These are phyloP conservation scores for Saccharomycopsis selenospora DNA, from an alignment of 805 yeast genomes.

Conservation along the genomic window DNA sequence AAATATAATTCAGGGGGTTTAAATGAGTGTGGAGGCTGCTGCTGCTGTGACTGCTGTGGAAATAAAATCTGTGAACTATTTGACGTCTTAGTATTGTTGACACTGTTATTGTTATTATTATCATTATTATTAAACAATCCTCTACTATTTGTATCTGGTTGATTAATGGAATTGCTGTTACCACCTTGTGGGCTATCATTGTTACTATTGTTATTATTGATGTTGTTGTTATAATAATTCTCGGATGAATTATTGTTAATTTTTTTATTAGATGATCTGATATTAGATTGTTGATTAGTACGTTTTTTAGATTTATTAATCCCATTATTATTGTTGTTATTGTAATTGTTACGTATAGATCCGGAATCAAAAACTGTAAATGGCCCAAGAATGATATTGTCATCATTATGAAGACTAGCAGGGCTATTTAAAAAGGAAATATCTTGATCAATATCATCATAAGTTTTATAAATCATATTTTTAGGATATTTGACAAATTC, in stretches of 20 bases:
- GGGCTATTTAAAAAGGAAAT: slow-evolving; percentile 49
- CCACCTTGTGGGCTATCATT: too few relatives aligned
- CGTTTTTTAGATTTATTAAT: background rate
- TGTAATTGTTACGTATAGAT: slow-evolving; percentile 11
- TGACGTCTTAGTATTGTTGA: too few relatives aligned
- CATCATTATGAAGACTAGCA: slow-evolving; percentile 33
- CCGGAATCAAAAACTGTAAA: slow-evolving; percentile 60
- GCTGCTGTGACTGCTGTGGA: too few relatives aligned
- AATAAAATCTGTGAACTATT: too few relatives aligned
- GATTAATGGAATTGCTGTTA: too few relatives aligned
- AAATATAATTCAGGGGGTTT: too few relatives aligned
- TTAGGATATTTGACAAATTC: slow-evolving; percentile 69
- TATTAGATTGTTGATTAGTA: background rate
- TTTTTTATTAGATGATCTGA: too few relatives aligned
- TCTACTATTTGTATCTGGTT: too few relatives aligned
- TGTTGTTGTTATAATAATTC: background rate
- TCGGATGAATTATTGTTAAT: background rate
- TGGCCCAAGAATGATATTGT: slow-evolving; percentile 60
- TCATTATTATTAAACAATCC: too few relatives aligned
- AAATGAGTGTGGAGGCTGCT: slow-evolving; percentile 1
- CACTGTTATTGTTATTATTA: too few relatives aligned
- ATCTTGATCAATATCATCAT: slow-evolving; percentile 77
- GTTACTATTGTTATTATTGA: background rate
- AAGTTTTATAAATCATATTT: slow-evolving; percentile 51
- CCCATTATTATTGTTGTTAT: slow-evolving; percentile 5